Evolutionary conservation across 169 alveolate genomes (phyloP), one percentile per base, ranked within the genome.

Genomic region (Cryptosporidium sp.): DNA sequence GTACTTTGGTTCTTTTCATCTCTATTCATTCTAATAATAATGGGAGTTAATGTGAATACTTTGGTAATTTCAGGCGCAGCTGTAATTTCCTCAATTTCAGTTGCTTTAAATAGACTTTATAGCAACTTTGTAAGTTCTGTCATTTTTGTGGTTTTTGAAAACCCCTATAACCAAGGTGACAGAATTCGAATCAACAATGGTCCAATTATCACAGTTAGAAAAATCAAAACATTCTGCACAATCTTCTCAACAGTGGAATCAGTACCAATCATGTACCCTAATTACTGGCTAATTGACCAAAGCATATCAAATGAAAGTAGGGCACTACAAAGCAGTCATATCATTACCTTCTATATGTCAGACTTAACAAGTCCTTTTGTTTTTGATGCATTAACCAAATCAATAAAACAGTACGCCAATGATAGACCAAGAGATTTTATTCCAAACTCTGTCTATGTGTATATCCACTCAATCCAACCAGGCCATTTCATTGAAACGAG

Each of bases 51-150:
- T 41, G 94, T 93, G 6, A 97, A 95, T 91, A 95, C 96, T 35
- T 91, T 95, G 48, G 95, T 95, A 6, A 96, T 94, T 10, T 94
- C 97, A 5, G 97, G 97, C 1, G 97, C 97, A n/a, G 97, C 97
- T 0, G 91, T 95, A 61, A 74, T 94, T 21, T 93, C 97, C 43
- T 95, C 97, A 2, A 62, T 94, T 10, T 93, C 97, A 1, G 97
- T 95, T 33, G 95, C 96, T 6, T 80, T 95, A 51, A 94, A 93
- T 73, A 92, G 95, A 84, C 92, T 95, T 93, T 95, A 95, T 85
- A 95, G 97, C 52, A 95, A 92, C 92, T 95, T 95, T 86, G 91
- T 95, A 52, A 94, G 96, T n/a, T 94, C 97, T 1, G 96, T 95
- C 55, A 95, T 95, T 52, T 95, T 95, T 86, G 96, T 95, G 50